Conservation (phyloP, 75 land plant species). For the Adiantum capillusveneris region DNA sequence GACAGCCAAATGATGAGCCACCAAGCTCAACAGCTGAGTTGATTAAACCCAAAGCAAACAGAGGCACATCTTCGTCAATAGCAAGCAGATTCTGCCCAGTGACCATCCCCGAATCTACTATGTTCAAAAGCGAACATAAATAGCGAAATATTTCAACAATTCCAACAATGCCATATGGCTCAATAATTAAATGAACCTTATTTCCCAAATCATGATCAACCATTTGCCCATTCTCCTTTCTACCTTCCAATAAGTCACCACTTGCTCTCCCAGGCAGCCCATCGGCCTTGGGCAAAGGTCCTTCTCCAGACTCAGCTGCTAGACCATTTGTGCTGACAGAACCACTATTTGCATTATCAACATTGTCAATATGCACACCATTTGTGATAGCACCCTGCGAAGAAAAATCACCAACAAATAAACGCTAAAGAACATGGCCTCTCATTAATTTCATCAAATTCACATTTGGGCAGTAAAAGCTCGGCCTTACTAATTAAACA, state of each 20-base stretch:
- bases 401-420: not conserved
- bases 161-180: conserved; percentile 58
- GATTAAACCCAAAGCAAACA: conserved; percentile 77
- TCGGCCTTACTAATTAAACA: conserved; percentile 4
- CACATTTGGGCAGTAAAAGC: not conserved
- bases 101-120: conserved; percentile 32
- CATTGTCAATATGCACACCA: not conserved
- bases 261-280: not conserved
- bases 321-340: not conserved
- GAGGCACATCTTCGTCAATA: conserved; percentile 77
- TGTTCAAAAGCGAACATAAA: conserved; percentile 81
- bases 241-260: not conserved
- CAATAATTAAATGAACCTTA: conserved; percentile 10
- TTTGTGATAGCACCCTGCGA: not conserved
- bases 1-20: conserved; percentile 62
- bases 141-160: conserved; percentile 81
- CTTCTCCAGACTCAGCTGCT: not conserved
- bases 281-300: not conserved
- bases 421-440: too few relatives aligned
- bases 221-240: conserved; percentile 3
- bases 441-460: too few relatives aligned
- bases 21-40: conserved; percentile 89
- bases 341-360: not conserved
- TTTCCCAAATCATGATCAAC: conserved; percentile 1
- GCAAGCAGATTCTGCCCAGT: conserved; percentile 33